Percentiles rank a stretch among this genome's conserved stretches.
Evolutionary conservation across 2,329 filamentous ascomycete species (phyloP).

Genomic region (Dothidotthia symphoricarpi): DNA sequence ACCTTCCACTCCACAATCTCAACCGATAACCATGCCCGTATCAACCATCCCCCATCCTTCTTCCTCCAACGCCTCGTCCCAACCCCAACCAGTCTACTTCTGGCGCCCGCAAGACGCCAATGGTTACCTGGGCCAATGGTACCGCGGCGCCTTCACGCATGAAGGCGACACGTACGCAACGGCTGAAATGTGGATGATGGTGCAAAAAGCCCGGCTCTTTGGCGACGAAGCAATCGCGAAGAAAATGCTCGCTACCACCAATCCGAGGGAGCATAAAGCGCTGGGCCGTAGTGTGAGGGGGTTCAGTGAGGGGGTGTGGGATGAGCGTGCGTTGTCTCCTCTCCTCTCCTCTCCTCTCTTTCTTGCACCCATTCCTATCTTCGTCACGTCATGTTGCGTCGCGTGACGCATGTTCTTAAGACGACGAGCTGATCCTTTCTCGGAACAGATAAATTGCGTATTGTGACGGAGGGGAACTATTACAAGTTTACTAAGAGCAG

Average conservation of each 20-base stretch:
- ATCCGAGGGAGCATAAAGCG: conserved; percentile 52
- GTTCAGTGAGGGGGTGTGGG: conserved; percentile 57
- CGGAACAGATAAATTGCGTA: conserved; percentile 46
- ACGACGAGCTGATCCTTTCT: neutral
- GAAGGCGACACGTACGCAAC: conserved; percentile 36
- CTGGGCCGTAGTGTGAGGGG: conserved; percentile 57
- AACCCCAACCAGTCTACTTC: conserved; percentile 26
- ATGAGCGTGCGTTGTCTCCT: conserved; percentile 26
- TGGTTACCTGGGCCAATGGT: conserved; percentile 66
- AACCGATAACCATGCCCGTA: neutral
- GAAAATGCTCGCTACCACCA: conserved; percentile 50
- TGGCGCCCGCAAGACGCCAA: conserved; percentile 30
- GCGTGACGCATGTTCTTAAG: neutral
- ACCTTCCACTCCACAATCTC: neutral
- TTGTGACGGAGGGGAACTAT: conserved; percentile 59
- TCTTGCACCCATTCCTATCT: neutral
- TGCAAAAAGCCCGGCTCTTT: conserved; percentile 46
- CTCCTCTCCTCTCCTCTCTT: neutral
- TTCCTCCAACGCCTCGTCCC: no score
- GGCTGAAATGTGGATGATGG: conserved; percentile 52
- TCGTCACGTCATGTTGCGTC: neutral
- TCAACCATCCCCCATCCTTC: neutral
- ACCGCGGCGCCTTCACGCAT: conserved; percentile 48
- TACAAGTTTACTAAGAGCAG: conserved; percentile 57
- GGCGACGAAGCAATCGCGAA: conserved; percentile 45